Evolutionary conservation across 495 filamentous ascomycete species (phyloP).

Genomic region (Pyronema domesticum): DNA sequence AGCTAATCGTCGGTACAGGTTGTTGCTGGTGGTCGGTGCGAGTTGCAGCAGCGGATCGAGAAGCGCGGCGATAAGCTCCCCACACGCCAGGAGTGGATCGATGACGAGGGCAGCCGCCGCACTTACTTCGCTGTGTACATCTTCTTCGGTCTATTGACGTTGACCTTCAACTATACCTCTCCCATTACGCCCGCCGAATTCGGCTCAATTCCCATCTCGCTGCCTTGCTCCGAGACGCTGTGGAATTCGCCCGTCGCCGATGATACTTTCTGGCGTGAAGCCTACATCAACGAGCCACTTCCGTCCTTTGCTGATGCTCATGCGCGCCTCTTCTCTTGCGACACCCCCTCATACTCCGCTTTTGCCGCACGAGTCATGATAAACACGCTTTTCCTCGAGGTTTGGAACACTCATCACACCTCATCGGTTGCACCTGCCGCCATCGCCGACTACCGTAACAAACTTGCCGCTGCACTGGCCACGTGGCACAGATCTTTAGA

Average conservation of each 20-base stretch:
- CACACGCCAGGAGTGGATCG: slow-evolving; percentile 81
- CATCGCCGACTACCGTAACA: slow-evolving; percentile 72
- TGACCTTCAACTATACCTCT: slow-evolving; percentile 96
- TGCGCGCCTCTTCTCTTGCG: slow-evolving; percentile 85
- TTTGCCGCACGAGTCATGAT: slow-evolving; percentile 98
- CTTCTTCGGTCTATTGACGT: slow-evolving; percentile 89
- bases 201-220: slow-evolving; percentile 51
- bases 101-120: slow-evolving; percentile 87
- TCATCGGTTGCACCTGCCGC: slow-evolving; percentile 91
- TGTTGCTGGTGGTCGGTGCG: slow-evolving; percentile 94
- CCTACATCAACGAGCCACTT: slow-evolving; percentile 46
- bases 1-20: slow-evolving; percentile 34
- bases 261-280: slow-evolving; percentile 68
- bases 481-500: slow-evolving; percentile 96
- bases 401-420: slow-evolving; percentile 96
- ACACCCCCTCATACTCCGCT: slow-evolving; percentile 80
- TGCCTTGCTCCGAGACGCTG: slow-evolving; percentile 83
- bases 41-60: slow-evolving; percentile 79
- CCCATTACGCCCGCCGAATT: slow-evolving; percentile 97
- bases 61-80: slow-evolving; percentile 61
- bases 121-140: slow-evolving; percentile 99
- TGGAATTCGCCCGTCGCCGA: slow-evolving; percentile 78
- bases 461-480: slow-evolving; percentile 84
- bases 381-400: slow-evolving; percentile 94
- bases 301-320: slow-evolving; percentile 86